Evolutionary conservation across 2,329 filamentous ascomycete species (phyloP), one percentile per base, ranked within the genome.

Genomic region (Didymella sp.): DNA sequence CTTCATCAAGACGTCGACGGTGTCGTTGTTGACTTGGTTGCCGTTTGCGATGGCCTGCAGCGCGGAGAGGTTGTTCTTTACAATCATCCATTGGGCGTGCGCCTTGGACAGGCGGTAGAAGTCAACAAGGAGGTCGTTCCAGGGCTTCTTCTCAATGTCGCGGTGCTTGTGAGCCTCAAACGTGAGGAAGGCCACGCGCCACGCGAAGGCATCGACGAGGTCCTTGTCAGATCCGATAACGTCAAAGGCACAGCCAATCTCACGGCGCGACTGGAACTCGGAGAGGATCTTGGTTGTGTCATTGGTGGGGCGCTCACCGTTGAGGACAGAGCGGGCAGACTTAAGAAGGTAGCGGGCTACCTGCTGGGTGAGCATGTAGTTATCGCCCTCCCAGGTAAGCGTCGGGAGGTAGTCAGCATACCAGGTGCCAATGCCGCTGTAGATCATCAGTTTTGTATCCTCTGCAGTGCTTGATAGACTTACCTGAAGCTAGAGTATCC

Each of bases 341-440:
- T 92, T 92, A 62, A 92, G 83, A 42, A 92, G 84, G 69, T 92
- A 92, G 56, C 89, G 84, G 2, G 88, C 87, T 2, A 92, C 89
- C 77, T 92, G 89, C 74, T 92, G 89, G 9, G 88, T 90, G 57
- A 92, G 80, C 89, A 92, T 91, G 79, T 90, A 92, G 80, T 91
- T 91, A 78, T 91, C 89, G 41, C 89, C 89, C 73, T 92, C 89
- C 87, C 87, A 90, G 9, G 88, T 90, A 4, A 81, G 78, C 0
- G 85, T 89, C 15, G 90, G 89, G 1, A 92, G 81, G 71, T 92
- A 91, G 73, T 92, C 89, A 25, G 89, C 82, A 67, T 91, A 92
- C 83, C 85, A 90, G 17, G 84, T 78, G 1, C 89, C 89, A 64
- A 93, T 90, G n/a, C 90, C 90, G 51, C 86, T 71, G 21, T 47